Evolutionary conservation across 2,329 filamentous ascomycete species (phyloP).

Genomic region (Aphanoascus verrucosus): DNA sequence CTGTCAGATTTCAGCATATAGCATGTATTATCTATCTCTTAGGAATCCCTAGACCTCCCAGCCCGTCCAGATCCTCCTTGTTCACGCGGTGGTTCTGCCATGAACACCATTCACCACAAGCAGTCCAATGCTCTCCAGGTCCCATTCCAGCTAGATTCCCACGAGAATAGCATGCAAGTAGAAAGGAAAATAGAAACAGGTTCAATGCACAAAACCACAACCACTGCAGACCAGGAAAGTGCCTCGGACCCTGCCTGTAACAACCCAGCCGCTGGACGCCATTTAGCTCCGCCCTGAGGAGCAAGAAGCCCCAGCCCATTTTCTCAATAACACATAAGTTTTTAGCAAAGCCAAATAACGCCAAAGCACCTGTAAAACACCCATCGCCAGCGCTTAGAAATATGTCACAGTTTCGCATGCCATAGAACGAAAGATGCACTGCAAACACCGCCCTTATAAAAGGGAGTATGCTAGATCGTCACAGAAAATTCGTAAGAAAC

Average conservation of each 20-base stretch:
- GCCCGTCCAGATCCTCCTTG: too few relatives aligned
- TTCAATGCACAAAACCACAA: too few relatives aligned
- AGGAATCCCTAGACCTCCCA: too few relatives aligned
- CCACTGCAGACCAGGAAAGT: background rate
- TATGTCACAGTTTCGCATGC: slow-evolving; percentile 2
- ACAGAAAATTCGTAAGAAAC: slow-evolving; percentile 4
- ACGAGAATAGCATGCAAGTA: too few relatives aligned
- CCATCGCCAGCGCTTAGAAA: slow-evolving; percentile 8
- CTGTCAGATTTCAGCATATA: too few relatives aligned
- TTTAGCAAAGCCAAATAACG: slow-evolving; percentile 1
- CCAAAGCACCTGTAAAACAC: background rate
- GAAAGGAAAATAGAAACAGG: too few relatives aligned
- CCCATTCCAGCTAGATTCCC: background rate
- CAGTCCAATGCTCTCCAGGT: background rate
- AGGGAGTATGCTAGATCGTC: slow-evolving; percentile 6
- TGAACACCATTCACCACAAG: background rate
- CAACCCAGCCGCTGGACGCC: background rate
- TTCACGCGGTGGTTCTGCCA: background rate
- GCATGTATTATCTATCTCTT: too few relatives aligned
- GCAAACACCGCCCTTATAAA: background rate
- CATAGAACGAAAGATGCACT: slow-evolving; percentile 1
- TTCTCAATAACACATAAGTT: background rate
- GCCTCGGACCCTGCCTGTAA: background rate
- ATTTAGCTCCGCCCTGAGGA: background rate
- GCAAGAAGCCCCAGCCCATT: background rate